Evolutionary conservation across 1,284 basidiomycete genomes (phyloP).

Genomic region (Cryptococcus deneoformans): DNA sequence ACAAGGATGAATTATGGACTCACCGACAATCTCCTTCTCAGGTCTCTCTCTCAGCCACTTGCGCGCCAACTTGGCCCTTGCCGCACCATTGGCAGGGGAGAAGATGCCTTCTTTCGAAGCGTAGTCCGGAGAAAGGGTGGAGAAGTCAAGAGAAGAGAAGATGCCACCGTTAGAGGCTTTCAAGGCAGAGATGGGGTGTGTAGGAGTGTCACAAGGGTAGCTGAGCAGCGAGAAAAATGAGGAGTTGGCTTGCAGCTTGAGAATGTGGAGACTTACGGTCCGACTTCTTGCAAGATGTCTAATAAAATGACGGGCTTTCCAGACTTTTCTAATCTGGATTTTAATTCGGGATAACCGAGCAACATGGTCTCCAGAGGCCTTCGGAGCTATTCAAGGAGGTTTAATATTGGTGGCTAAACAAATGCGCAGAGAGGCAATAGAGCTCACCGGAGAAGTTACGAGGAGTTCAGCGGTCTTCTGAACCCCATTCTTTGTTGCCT

Average conservation of each 20-base stretch:
- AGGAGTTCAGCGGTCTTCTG: slow-evolving; percentile 44
- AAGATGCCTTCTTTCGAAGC: slow-evolving; percentile 46
- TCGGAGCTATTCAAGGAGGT: slow-evolving; percentile 24
- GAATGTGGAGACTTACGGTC: slow-evolving; percentile 26
- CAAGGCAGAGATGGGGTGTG: slow-evolving; percentile 33
- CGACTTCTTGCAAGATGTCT: slow-evolving; percentile 46
- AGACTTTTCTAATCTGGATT: slow-evolving; percentile 29
- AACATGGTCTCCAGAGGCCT: slow-evolving; percentile 49
- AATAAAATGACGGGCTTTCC: slow-evolving; percentile 42
- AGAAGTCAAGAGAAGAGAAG: slow-evolving; percentile 44
- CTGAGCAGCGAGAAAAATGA: slow-evolving; percentile 7
- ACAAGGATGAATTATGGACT: too few relatives aligned
- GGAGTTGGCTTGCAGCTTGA: not conserved
- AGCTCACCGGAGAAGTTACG: slow-evolving; percentile 43
- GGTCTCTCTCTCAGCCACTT: slow-evolving; percentile 40
- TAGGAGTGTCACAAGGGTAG: slow-evolving; percentile 45
- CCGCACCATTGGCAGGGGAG: slow-evolving; percentile 25
- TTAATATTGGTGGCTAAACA: not conserved
- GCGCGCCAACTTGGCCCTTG: slow-evolving; percentile 38
- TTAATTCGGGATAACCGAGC: slow-evolving; percentile 37
- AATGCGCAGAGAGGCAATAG: not conserved
- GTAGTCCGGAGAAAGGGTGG: slow-evolving; percentile 36
- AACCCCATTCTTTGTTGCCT: slow-evolving; percentile 32
- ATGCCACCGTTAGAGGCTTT: slow-evolving; percentile 36
- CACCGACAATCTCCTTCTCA: slow-evolving; percentile 45